Conservation (phyloP, 176 grass and related monocot genomes). For the Oryza punctata region DNA sequence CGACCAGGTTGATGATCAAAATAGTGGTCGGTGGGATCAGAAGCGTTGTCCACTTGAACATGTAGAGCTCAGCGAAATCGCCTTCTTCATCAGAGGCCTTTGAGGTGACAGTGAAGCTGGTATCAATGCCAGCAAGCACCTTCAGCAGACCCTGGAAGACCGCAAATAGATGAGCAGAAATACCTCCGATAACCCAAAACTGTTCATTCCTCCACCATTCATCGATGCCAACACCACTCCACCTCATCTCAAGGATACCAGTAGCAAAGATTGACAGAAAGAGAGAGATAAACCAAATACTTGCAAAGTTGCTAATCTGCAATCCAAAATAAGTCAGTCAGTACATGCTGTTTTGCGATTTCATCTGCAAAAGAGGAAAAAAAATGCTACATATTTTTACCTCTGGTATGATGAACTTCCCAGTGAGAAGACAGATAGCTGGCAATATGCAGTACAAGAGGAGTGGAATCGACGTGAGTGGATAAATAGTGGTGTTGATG, state of each 20-base stretch:
- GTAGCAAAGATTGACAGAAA: constrained; percentile 84
- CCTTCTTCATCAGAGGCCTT: constrained; percentile 80
- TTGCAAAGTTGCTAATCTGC: constrained; percentile 83
- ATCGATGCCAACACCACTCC: constrained; percentile 83
- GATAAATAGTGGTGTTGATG: constrained; percentile 89
- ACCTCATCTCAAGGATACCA: constrained; percentile 86
- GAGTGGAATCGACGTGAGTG: constrained; percentile 77
- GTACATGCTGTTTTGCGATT: not conserved
- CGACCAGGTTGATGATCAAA: constrained; percentile 74
- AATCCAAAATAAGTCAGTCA: constrained; percentile 20
- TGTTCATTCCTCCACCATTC: constrained; percentile 93
- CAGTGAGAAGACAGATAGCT: constrained; percentile 82
- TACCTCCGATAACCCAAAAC: constrained; percentile 88
- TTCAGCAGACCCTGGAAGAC: constrained; percentile 83
- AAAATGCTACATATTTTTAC: constrained; percentile 40
- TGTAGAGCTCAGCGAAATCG: constrained; percentile 70
- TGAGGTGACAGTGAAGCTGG: constrained; percentile 82
- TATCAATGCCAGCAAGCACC: constrained; percentile 76
- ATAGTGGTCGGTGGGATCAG: constrained; percentile 82
- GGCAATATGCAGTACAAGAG: constrained; percentile 83
- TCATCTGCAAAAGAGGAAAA: not conserved
- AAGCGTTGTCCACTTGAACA: constrained; percentile 88
- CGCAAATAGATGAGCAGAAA: constrained; percentile 73
- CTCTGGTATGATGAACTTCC: constrained; percentile 92
- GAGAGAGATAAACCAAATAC: constrained; percentile 91